A percentile compares a stretch with the other conserved stretches of the same genome.
These are phyloP conservation scores for Sporisorium exsertum DNA, from an alignment of 1,284 basidiomycete species.

Conservation along the genomic window DNA sequence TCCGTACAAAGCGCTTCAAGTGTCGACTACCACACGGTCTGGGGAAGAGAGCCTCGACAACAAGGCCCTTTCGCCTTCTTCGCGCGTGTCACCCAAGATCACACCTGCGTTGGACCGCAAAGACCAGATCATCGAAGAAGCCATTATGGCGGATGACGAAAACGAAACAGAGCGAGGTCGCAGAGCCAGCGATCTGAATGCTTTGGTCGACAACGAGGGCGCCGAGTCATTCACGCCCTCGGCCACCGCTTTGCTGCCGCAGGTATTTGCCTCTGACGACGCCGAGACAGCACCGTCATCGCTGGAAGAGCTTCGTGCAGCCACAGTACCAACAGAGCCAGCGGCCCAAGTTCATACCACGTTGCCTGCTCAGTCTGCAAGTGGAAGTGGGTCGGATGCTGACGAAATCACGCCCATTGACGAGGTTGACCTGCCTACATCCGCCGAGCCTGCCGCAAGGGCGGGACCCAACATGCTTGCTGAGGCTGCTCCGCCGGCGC, in stretches of 20 bases:
- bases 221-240: background rate
- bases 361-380: background rate
- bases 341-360: constrained; percentile 10
- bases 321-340: constrained; percentile 3
- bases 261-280: constrained; percentile 26
- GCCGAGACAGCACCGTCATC: constrained; percentile 31
- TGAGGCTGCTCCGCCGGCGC: constrained; percentile 44
- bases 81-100: constrained; percentile 33
- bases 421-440: constrained; percentile 5
- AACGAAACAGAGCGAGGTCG: constrained; percentile 19
- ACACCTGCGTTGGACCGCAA: constrained; percentile 28
- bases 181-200: constrained; percentile 13
- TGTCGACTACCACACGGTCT: constrained; percentile 41
- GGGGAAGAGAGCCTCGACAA: constrained; percentile 20
- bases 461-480: constrained; percentile 37
- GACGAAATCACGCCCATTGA: constrained; percentile 37
- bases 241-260: constrained; percentile 11
- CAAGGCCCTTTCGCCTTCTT: constrained; percentile 10
- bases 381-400: constrained; percentile 4
- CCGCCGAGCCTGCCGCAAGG: constrained; percentile 11
- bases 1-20: constrained; percentile 27
- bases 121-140: constrained; percentile 54
- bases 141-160: constrained; percentile 45
- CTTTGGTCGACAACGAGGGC: background rate
- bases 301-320: constrained; percentile 31